A percentile compares a stretch with the other conserved stretches of the same genome.
Evolutionary conservation across 2,329 filamentous ascomycete species (phyloP).

Genomic region (Cladosporium sp.): DNA sequence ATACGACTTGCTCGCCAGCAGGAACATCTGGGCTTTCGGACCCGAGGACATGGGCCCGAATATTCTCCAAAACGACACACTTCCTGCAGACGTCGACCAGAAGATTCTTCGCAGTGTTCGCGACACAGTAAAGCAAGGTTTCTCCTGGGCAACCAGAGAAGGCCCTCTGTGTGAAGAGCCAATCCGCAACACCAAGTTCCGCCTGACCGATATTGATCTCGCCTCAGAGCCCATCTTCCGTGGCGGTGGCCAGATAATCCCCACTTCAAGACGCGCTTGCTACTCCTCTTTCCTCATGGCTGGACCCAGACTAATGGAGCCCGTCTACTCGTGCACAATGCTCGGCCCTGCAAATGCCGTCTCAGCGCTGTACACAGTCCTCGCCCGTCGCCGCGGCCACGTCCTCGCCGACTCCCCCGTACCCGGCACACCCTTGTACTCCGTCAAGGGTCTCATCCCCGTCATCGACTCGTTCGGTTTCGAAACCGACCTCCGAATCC

Average conservation of each 20-base stretch:
- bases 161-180: slow-evolving; percentile 97
- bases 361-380: slow-evolving; percentile 82
- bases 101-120: slow-evolving; percentile 80
- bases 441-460: slow-evolving; percentile 82
- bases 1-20: slow-evolving; percentile 88
- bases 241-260: slow-evolving; percentile 95
- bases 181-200: slow-evolving; percentile 97
- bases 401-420: slow-evolving; percentile 92
- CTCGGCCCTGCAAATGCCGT: slow-evolving; percentile 87
- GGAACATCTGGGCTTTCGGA: slow-evolving; percentile 98
- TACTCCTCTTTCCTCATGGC: slow-evolving; percentile 98
- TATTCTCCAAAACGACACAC: slow-evolving; percentile 92
- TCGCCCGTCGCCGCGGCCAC: slow-evolving; percentile 82
- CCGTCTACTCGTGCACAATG: slow-evolving; percentile 87
- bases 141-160: slow-evolving; percentile 93
- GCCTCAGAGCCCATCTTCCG: slow-evolving; percentile 89
- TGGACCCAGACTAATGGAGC: slow-evolving; percentile 92
- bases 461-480: slow-evolving; percentile 98
- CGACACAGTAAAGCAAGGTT: slow-evolving; percentile 91
- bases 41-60: slow-evolving; percentile 93
- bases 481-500: slow-evolving; percentile 93
- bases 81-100: slow-evolving; percentile 92
- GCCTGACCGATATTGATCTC: slow-evolving; percentile 83
- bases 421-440: slow-evolving; percentile 88
- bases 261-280: slow-evolving; percentile 84